Conservation (phyloP, 2,329 filamentous ascomycete species). For the Pestalotiopsis sp. region DNA sequence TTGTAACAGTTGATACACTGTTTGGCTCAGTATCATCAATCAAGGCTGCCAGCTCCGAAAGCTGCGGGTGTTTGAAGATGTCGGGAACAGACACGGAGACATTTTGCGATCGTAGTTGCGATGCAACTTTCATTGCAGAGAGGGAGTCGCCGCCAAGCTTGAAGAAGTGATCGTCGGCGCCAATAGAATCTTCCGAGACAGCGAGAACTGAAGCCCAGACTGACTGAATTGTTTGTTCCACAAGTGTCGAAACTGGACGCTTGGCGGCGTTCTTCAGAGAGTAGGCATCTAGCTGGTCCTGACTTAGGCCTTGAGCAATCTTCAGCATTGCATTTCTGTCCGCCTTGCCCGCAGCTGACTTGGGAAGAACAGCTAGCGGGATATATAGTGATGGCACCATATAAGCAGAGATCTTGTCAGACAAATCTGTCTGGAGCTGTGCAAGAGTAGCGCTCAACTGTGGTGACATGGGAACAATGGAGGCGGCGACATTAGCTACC, state of each 20-base stretch:
- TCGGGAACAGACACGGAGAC: constrained; percentile 11
- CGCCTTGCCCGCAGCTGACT: constrained; percentile 9
- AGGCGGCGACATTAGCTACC: not conserved
- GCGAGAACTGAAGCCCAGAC: constrained; percentile 16
- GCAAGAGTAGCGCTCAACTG: not conserved
- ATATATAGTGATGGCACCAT: constrained; percentile 15
- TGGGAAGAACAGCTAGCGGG: constrained; percentile 10
- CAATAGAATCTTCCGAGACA: not conserved
- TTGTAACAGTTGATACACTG: not conserved
- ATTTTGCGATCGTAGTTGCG: constrained; percentile 23
- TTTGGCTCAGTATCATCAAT: not conserved
- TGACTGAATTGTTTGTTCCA: not conserved
- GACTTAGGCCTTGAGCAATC: not conserved
- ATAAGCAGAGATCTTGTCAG: constrained; percentile 11
- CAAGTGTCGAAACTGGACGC: not conserved
- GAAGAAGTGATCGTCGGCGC: constrained; percentile 16
- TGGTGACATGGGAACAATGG: not conserved
- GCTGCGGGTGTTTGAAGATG: constrained; percentile 15
- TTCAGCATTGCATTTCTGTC: constrained; percentile 7
- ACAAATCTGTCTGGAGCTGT: not conserved
- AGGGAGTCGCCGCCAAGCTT: constrained; percentile 18
- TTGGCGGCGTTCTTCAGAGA: constrained; percentile 4
- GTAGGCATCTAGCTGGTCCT: constrained; percentile 6
- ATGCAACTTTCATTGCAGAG: constrained; percentile 21
- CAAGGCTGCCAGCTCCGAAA: not conserved